Evolutionary conservation across 2,329 filamentous ascomycete genomes (phyloP).

Genomic region (Rhinocladiella mackenziei): DNA sequence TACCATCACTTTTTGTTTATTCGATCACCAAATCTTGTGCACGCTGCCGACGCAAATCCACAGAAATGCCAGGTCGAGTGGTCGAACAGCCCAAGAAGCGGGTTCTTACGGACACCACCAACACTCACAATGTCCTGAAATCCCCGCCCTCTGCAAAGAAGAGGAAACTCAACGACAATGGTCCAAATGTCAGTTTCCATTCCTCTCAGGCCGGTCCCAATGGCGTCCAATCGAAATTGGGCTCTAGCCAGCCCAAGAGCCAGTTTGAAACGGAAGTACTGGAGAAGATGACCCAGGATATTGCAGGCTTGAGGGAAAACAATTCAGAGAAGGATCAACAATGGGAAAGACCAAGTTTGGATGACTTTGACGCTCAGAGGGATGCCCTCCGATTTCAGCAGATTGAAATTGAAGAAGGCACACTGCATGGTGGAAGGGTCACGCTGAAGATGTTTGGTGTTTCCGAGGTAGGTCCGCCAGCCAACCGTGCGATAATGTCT

Average conservation of each 20-base stretch:
- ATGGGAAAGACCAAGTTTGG: constrained; percentile 68
- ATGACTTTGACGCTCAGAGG: constrained; percentile 58
- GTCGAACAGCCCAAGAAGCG: constrained; percentile 60
- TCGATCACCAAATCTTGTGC: background rate
- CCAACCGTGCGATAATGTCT: no score
- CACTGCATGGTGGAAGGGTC: constrained; percentile 67
- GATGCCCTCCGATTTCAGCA: constrained; percentile 86
- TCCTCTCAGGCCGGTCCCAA: constrained; percentile 61
- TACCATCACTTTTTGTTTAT: background rate
- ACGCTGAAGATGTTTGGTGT: constrained; percentile 93
- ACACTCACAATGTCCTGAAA: constrained; percentile 55
- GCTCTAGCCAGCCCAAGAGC: constrained; percentile 79
- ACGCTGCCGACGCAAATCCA: background rate
- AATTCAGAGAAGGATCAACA: constrained; percentile 91
- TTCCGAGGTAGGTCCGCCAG: constrained; percentile 68
- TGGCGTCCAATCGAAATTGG: constrained; percentile 50
- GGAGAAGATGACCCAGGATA: constrained; percentile 93
- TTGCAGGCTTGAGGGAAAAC: constrained; percentile 75
- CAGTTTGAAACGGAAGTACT: constrained; percentile 90
- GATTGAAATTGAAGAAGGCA: constrained; percentile 91
- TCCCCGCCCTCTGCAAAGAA: constrained; percentile 66
- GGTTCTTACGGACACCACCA: constrained; percentile 65
- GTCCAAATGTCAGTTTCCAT: constrained; percentile 53
- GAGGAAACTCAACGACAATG: constrained; percentile 65
- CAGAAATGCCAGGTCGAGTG: constrained; percentile 26